phyloP scores from a whole-genome alignment of 768 basidiomycete genomes.

The Lentinula lateritia region DNA sequence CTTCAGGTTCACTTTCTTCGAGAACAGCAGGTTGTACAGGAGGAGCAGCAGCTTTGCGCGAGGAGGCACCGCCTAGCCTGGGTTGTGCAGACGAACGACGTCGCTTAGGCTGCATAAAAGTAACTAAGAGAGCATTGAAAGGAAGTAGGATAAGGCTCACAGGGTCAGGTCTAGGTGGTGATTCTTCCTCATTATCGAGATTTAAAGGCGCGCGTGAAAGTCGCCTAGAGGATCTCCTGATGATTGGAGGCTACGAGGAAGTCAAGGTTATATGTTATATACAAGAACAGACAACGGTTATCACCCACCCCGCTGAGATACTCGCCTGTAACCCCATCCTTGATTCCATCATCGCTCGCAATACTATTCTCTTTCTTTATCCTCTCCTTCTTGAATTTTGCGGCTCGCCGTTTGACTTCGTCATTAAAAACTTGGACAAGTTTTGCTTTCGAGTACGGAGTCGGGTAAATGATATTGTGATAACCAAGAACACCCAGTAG shows the following conservation, averaged over 20 bases:
- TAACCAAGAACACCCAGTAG: conserved; percentile 71
- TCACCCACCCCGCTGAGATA: conserved; percentile 47
- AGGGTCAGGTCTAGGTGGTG: conserved; percentile 44
- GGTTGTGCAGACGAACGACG: conserved; percentile 79
- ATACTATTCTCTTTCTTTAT: conserved; percentile 61
- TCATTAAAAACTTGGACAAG: conserved; percentile 75
- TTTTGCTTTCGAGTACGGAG: conserved; percentile 72
- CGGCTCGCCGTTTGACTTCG: conserved; percentile 58
- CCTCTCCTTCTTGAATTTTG: conserved; percentile 58
- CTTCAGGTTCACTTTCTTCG: conserved; percentile 76
- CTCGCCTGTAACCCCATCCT: conserved; percentile 76
- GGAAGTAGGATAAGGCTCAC: conserved; percentile 31
- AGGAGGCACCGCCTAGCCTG: conserved; percentile 41
- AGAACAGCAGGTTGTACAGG: conserved; percentile 39
- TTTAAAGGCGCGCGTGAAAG: conserved; percentile 52
- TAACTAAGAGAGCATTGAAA: background rate
- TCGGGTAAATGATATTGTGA: conserved; percentile 71
- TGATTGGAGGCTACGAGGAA: conserved; percentile 13
- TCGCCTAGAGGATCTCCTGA: conserved; percentile 58
- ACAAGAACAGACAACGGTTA: background rate
- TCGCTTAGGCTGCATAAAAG: conserved; percentile 51
- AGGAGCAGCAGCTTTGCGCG: conserved; percentile 30
- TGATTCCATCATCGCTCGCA: conserved; percentile 80
- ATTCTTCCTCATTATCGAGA: conserved; percentile 34
- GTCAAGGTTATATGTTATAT: background rate